A percentile compares a stretch with the other conserved stretches of the same genome.
Conservation (phyloP, 345 rosid genomes). For the Syzygium jambos region DNA sequence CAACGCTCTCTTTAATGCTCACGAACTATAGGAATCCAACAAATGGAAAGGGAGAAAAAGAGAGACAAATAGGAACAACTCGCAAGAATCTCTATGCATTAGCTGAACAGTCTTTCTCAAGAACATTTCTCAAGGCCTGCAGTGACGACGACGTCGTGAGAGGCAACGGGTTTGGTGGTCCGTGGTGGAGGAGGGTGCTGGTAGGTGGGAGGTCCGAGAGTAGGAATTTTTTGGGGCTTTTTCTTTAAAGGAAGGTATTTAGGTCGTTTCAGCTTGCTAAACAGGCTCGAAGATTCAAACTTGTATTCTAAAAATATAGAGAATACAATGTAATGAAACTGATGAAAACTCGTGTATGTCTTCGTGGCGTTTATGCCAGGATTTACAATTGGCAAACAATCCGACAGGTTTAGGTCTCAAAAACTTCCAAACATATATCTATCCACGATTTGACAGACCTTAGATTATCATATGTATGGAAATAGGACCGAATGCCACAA, state of each 20-base stretch:
- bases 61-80: neutral
- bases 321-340: neutral
- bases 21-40: neutral
- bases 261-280: neutral
- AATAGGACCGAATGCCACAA: neutral
- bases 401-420: neutral
- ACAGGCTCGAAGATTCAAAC: neutral
- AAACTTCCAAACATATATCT: neutral
- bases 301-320: neutral
- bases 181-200: neutral
- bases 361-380: neutral
- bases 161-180: neutral
- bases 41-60: neutral
- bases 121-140: neutral
- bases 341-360: neutral
- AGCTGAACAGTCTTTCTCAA: neutral
- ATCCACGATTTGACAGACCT: neutral
- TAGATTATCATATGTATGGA: neutral
- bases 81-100: neutral
- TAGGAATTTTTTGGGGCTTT: neutral
- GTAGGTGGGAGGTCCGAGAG: neutral
- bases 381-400: neutral
- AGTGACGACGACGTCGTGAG: neutral
- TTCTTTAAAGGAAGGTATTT: neutral
- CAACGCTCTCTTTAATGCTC: neutral